Evolutionary conservation across 495 filamentous ascomycete species (phyloP).

Genomic region (Trichodelitschia bisporula): DNA sequence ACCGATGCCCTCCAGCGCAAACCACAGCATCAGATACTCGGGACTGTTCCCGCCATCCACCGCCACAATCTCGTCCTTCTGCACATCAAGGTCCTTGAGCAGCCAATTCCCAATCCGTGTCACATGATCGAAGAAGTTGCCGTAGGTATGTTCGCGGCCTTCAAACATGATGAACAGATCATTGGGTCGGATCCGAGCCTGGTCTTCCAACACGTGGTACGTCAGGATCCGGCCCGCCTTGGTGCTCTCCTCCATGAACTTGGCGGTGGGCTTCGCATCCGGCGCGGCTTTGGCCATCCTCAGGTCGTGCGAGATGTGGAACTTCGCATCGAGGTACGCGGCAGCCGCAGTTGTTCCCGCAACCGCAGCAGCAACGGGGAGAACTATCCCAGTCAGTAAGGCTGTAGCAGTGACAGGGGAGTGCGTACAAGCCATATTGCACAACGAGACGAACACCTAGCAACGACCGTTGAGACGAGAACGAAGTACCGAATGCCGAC

Average conservation of each 20-base stretch:
- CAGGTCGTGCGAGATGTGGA: slow-evolving; percentile 14
- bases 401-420: too few relatives aligned
- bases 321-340: slow-evolving; percentile 10
- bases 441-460: too few relatives aligned
- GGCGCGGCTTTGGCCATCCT: slow-evolving; percentile 3
- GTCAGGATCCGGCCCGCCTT: slow-evolving; percentile 8
- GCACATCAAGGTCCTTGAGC: slow-evolving; percentile 16
- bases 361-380: background rate
- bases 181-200: slow-evolving; percentile 9
- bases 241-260: slow-evolving; percentile 3
- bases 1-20: slow-evolving; percentile 22
- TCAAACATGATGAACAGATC: slow-evolving; percentile 16
- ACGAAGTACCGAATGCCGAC: too few relatives aligned
- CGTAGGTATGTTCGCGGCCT: slow-evolving; percentile 15
- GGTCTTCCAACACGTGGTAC: slow-evolving; percentile 15
- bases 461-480: too few relatives aligned
- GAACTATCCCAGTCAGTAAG: background rate
- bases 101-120: slow-evolving; percentile 18
- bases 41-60: slow-evolving; percentile 15
- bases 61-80: slow-evolving; percentile 18
- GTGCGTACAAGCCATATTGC: too few relatives aligned
- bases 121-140: slow-evolving; percentile 11
- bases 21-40: slow-evolving; percentile 20
- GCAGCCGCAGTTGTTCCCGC: slow-evolving; percentile 3
- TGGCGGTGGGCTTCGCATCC: too few relatives aligned